Evolutionary conservation across 495 filamentous ascomycete genomes (phyloP).

Genomic region (Neurospora tetrasperma): DNA sequence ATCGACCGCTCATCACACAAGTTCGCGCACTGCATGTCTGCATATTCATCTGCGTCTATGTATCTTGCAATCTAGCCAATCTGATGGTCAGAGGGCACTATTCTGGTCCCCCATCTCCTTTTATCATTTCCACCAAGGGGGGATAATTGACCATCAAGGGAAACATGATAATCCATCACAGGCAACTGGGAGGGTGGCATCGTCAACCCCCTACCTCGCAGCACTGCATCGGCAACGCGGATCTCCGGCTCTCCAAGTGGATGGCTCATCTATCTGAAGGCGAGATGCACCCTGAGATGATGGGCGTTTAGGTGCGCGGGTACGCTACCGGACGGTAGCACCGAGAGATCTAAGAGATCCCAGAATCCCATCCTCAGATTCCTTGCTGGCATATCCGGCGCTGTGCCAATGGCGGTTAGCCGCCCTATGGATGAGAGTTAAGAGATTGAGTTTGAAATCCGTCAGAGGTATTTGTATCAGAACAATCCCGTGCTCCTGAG

Average conservation of each 20-base stretch:
- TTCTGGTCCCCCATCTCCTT: not conserved
- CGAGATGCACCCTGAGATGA: not conserved
- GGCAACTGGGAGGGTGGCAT: not conserved
- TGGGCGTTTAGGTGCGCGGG: not conserved
- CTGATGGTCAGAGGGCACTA: not conserved
- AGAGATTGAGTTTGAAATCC: not conserved
- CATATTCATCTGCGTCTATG: not conserved
- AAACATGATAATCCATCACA: not conserved
- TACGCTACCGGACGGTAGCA: not conserved
- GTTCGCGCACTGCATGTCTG: not conserved
- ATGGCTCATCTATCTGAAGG: not conserved
- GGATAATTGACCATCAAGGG: not conserved
- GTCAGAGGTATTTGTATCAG: constrained; percentile 1
- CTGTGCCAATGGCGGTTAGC: not conserved
- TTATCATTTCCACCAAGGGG: not conserved
- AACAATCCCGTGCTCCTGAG: not conserved
- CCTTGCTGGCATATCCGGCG: not conserved
- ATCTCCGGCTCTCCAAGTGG: not conserved
- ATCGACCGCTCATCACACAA: not conserved
- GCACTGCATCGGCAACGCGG: not conserved
- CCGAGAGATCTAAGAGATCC: not conserved
- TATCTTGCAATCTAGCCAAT: not conserved
- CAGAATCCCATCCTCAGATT: not conserved
- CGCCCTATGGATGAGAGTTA: not conserved
- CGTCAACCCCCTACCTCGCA: not conserved